Evolutionary conservation across 495 filamentous ascomycete species (phyloP).

Genomic region (Amniculicola lignicola): DNA sequence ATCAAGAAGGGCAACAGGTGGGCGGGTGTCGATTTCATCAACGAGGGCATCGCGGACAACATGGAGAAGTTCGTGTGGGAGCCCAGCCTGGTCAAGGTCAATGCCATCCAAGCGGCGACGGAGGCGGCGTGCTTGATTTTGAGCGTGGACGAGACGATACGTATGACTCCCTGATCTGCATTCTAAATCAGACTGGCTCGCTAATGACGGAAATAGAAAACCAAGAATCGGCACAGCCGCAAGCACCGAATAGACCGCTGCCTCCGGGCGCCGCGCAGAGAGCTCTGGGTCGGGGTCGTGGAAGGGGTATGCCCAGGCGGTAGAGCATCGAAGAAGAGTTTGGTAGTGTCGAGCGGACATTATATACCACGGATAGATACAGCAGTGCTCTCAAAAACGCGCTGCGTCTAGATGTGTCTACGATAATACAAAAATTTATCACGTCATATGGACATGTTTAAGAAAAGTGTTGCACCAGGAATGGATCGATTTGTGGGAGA

Average conservation of each 20-base stretch:
- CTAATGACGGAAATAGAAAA: conserved; percentile 52
- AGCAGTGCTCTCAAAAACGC: not conserved
- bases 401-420: not conserved
- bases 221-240: conserved; percentile 79
- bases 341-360: not conserved
- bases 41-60: conserved; percentile 90
- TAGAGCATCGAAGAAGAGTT: conserved; percentile 38
- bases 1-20: conserved; percentile 82
- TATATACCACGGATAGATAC: conserved; percentile 26
- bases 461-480: no score
- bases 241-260: conserved; percentile 71
- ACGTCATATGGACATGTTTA: no score
- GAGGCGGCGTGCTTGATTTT: conserved; percentile 94
- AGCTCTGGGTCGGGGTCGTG: conserved; percentile 68
- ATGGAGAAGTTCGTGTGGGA: conserved; percentile 96
- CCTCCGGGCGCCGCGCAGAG: conserved; percentile 92
- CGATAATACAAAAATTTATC: conserved; percentile 8
- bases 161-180: conserved; percentile 44
- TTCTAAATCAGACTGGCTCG: not conserved
- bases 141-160: conserved; percentile 95
- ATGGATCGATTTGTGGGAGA: no score
- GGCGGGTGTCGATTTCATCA: conserved; percentile 92
- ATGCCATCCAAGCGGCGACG: conserved; percentile 92
- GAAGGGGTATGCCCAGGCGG: conserved; percentile 86
- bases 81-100: conserved; percentile 91